Conservation (phyloP, 495 filamentous ascomycete species). For the Tricharina praecox region DNA sequence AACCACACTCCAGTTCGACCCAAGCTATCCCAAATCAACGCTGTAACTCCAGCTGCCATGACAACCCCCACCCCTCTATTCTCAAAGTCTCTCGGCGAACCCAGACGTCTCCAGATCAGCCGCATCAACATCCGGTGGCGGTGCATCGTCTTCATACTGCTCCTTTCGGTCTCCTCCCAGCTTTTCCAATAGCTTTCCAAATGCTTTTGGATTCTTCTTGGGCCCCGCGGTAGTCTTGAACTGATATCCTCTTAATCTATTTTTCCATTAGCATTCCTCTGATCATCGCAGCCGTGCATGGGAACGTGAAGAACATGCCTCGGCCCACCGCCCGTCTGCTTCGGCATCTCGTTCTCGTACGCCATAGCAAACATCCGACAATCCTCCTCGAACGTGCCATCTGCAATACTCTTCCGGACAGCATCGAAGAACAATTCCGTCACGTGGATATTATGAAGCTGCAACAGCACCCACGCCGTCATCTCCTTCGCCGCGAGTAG, state of each 20-base stretch:
- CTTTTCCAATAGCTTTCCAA: conserved; percentile 26
- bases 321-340: conserved; percentile 59
- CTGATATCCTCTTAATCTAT: conserved; percentile 66
- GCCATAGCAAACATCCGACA: conserved; percentile 36
- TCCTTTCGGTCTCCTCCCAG: conserved; percentile 22
- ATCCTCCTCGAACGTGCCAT: conserved; percentile 46
- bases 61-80: too few relatives aligned
- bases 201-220: conserved; percentile 53
- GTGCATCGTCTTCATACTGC: conserved; percentile 34
- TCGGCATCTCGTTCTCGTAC: conserved; percentile 55
- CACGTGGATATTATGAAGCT: conserved; percentile 71
- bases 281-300: neutral
- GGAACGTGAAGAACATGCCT: conserved; percentile 33
- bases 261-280: neutral
- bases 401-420: conserved; percentile 44
- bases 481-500: conserved; percentile 80
- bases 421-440: conserved; percentile 55
- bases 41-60: too few relatives aligned
- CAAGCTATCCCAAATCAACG: too few relatives aligned
- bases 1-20: too few relatives aligned
- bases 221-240: conserved; percentile 50
- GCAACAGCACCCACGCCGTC: conserved; percentile 84
- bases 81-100: conserved; percentile 39
- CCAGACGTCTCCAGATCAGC: conserved; percentile 42
- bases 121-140: conserved; percentile 31